These are phyloP conservation scores for Candida loeiensis DNA, from an alignment of 805 yeast genomes.

Conservation along the genomic window DNA sequence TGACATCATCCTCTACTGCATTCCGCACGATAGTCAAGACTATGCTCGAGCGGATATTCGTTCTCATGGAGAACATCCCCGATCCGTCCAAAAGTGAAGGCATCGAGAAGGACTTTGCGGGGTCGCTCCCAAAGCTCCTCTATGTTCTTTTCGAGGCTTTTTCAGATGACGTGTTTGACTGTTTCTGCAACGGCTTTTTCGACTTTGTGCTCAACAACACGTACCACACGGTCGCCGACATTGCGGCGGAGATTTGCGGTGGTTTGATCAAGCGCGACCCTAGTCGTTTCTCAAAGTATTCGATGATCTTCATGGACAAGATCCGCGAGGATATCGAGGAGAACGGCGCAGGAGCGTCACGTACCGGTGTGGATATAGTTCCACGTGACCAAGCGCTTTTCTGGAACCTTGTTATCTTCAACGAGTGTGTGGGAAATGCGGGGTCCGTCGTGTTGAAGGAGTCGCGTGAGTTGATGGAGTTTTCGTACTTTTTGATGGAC, in stretches of 20 bases:
- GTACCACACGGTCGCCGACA: constrained; percentile 57
- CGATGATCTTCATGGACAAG: constrained; percentile 44
- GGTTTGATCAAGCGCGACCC: constrained; percentile 67
- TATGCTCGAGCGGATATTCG: constrained; percentile 57
- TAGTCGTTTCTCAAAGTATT: constrained; percentile 38
- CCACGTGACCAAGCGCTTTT: constrained; percentile 77
- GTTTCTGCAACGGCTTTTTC: constrained; percentile 46
- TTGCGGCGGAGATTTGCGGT: constrained; percentile 70
- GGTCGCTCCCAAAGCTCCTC: constrained; percentile 34
- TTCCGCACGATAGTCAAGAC: constrained; percentile 58
- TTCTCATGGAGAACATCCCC: constrained; percentile 65
- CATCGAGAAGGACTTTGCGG: constrained; percentile 46
- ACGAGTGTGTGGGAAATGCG: constrained; percentile 69
- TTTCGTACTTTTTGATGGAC: constrained; percentile 44
- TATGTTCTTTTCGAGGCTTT: constrained; percentile 48
- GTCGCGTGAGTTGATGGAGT: constrained; percentile 42
- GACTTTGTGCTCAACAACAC: constrained; percentile 60
- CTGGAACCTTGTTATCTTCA: constrained; percentile 66
- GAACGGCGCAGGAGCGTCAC: constrained; percentile 75
- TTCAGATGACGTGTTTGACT: constrained; percentile 51
- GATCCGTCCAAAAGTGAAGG: constrained; percentile 51
- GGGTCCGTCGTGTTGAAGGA: constrained; percentile 46
- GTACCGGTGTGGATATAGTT: constrained; percentile 62
- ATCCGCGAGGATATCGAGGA: constrained; percentile 66
- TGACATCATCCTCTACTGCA: constrained; percentile 68